Evolutionary conservation across 2,329 filamentous ascomycete species (phyloP).

Genomic region (Penicillium sp.): DNA sequence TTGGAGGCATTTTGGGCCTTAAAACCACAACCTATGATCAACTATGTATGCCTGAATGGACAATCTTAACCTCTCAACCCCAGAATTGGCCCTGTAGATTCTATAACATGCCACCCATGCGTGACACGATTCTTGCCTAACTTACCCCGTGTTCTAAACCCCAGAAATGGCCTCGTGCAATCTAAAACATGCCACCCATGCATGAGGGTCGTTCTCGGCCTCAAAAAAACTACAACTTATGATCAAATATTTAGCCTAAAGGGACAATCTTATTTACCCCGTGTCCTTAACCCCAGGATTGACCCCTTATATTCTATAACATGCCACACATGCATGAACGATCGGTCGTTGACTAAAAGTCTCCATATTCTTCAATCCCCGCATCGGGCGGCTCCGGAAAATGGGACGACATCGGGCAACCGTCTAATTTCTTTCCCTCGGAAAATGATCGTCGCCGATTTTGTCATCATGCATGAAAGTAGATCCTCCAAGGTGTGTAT

Average conservation of each 20-base stretch:
- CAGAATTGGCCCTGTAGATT: not conserved
- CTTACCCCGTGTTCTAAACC: too few species aligned
- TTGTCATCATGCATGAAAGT: not conserved
- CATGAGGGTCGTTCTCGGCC: not conserved
- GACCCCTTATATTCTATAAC: not conserved
- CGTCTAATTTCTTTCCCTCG: constrained; percentile 1
- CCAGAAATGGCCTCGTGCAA: too few species aligned
- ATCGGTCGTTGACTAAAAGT: not conserved
- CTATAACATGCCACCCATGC: not conserved
- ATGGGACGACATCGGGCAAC: not conserved
- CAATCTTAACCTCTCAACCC: not conserved
- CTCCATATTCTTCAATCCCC: not conserved
- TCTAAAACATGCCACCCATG: too few species aligned
- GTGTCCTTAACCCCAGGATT: not conserved
- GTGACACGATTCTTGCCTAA: not conserved
- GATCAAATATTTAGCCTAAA: constrained; percentile 8
- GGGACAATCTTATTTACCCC: constrained; percentile 1
- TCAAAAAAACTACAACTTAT: constrained; percentile 2
- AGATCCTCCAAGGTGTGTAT: not conserved
- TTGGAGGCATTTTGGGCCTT: constrained; percentile 7
- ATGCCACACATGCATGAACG: not conserved
- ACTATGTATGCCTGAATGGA: constrained; percentile 10
- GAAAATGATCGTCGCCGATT: not conserved
- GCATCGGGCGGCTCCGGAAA: constrained; percentile 7
- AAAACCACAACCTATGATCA: constrained; percentile 4